Percentiles rank a stretch among this genome's conserved stretches.
Evolutionary conservation across 2,329 filamentous ascomycete genomes (phyloP).

Genomic region (Phaeomoniella chlamydospora): DNA sequence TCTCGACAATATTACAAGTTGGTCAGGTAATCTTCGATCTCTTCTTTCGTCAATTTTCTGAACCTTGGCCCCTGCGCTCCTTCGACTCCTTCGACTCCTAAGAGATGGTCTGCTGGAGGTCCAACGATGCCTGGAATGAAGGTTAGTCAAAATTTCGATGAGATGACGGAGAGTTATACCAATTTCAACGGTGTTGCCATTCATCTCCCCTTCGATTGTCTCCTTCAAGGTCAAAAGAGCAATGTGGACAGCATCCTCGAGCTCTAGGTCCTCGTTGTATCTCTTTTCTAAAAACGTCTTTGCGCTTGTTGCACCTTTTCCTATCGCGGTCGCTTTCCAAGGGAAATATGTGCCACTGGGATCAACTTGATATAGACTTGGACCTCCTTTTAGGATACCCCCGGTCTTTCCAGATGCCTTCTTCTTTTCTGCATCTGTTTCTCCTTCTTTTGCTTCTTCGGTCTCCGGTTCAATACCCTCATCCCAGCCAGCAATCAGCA

Average conservation of each 20-base stretch:
- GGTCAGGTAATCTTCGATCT: slow-evolving; percentile 98
- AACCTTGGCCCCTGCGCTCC: slow-evolving; percentile 75
- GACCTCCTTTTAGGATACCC: slow-evolving; percentile 86
- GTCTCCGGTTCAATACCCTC: slow-evolving; percentile 85
- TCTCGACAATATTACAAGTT: slow-evolving; percentile 58
- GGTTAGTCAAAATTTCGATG: slow-evolving; percentile 3
- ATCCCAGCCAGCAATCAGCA: slow-evolving; percentile 95
- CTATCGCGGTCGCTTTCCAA: slow-evolving; percentile 98
- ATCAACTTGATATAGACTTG: slow-evolving; percentile 96
- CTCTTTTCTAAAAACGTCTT: slow-evolving; percentile 99
- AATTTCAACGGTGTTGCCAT: slow-evolving; percentile 95
- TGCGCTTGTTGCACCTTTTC: slow-evolving; percentile 93
- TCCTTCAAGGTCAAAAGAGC: slow-evolving; percentile 94
- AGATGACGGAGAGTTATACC: slow-evolving; percentile 39
- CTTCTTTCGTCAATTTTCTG: slow-evolving; percentile 88
- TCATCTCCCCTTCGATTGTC: slow-evolving; percentile 99
- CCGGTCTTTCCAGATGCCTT: slow-evolving; percentile 84
- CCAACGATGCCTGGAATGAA: slow-evolving; percentile 69
- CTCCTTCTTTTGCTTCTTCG: slow-evolving; percentile 43
- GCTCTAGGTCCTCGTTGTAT: slow-evolving; percentile 91
- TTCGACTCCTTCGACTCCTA: slow-evolving; percentile 82
- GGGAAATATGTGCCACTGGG: slow-evolving; percentile 98
- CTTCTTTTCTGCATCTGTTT: slow-evolving; percentile 46
- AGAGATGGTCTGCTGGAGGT: slow-evolving; percentile 78
- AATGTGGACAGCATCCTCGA: slow-evolving; percentile 98